Percentiles rank a stretch among this genome's conserved stretches.
Evolutionary conservation across 768 basidiomycete genomes (phyloP).

Genomic region (Tephrocybe sp.): DNA sequence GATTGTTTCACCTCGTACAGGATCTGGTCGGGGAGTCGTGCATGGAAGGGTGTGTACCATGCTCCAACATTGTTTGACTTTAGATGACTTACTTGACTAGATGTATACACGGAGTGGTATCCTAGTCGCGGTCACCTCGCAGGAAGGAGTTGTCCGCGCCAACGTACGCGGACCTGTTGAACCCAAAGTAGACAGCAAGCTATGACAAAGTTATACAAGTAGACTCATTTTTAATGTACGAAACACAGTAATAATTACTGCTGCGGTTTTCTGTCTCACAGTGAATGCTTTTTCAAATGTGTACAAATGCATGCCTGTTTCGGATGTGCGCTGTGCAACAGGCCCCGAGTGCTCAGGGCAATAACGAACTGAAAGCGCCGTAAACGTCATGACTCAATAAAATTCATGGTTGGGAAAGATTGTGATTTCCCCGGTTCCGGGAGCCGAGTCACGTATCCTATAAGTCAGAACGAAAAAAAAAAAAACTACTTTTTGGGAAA

Average conservation of each 20-base stretch:
- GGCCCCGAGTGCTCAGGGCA: too few relatives aligned
- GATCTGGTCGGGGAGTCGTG: constrained; percentile 67
- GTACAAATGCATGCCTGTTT: too few relatives aligned
- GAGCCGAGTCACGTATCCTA: constrained; percentile 8
- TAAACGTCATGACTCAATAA: too few relatives aligned
- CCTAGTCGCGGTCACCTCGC: constrained; percentile 74
- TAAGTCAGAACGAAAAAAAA: constrained; percentile 3
- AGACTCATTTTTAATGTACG: too few relatives aligned
- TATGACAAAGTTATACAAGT: constrained; percentile 22
- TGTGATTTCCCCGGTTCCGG: too few relatives aligned
- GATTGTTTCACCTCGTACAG: constrained; percentile 65
- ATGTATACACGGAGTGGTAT: constrained; percentile 67
- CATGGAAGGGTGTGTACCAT: constrained; percentile 61
- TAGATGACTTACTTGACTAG: constrained; percentile 31
- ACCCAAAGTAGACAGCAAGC: constrained; percentile 30
- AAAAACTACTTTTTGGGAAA: constrained; percentile 12
- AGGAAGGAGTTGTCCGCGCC: constrained; percentile 78
- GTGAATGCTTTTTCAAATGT: too few relatives aligned
- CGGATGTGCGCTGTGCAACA: too few relatives aligned
- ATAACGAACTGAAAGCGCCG: too few relatives aligned
- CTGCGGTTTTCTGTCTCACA: too few relatives aligned
- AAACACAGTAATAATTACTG: too few relatives aligned
- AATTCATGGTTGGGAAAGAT: too few relatives aligned
- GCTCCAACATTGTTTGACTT: neutral
- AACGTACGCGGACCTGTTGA: constrained; percentile 43